Evolutionary conservation across 306 rosid genomes (phyloP).

Genomic region (Neltuma alba): DNA sequence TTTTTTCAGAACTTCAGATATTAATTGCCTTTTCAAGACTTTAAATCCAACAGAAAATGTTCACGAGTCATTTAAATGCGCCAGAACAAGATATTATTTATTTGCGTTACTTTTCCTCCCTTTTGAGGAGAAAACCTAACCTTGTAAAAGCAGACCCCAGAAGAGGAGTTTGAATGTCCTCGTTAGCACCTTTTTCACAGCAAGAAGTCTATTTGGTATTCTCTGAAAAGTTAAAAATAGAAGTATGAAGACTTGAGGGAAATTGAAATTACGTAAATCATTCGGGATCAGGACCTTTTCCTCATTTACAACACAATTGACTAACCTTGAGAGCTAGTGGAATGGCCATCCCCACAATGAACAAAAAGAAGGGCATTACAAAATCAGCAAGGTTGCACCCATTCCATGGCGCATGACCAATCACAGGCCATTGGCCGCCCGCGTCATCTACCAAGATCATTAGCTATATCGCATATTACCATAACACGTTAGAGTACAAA

Average conservation of each 20-base stretch:
- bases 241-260: slow-evolving; percentile 22
- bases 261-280: slow-evolving; percentile 4
- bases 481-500: no score
- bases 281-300: slow-evolving; percentile 27
- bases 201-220: slow-evolving; percentile 61
- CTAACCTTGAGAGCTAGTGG: slow-evolving; percentile 91
- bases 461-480: slow-evolving; percentile 49
- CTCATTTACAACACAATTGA: slow-evolving; percentile 39
- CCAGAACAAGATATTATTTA: background rate
- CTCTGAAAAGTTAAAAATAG: slow-evolving; percentile 51
- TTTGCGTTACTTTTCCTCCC: background rate
- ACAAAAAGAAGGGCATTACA: slow-evolving; percentile 94
- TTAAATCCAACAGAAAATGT: no score
- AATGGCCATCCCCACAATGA: slow-evolving; percentile 93
- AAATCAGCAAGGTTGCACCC: slow-evolving; percentile 96
- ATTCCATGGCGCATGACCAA: slow-evolving; percentile 92
- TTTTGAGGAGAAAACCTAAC: slow-evolving; percentile 46
- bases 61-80: background rate
- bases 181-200: slow-evolving; percentile 64
- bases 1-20: background rate
- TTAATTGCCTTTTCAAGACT: background rate
- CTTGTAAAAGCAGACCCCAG: slow-evolving; percentile 95
- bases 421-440: slow-evolving; percentile 89
- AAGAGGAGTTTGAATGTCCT: slow-evolving; percentile 84
- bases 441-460: slow-evolving; percentile 98